Evolutionary conservation across 176 grass and related monocot genomes (phyloP), one percentile per base, ranked within the genome.

Genomic region (Bonia amplexicaulis): DNA sequence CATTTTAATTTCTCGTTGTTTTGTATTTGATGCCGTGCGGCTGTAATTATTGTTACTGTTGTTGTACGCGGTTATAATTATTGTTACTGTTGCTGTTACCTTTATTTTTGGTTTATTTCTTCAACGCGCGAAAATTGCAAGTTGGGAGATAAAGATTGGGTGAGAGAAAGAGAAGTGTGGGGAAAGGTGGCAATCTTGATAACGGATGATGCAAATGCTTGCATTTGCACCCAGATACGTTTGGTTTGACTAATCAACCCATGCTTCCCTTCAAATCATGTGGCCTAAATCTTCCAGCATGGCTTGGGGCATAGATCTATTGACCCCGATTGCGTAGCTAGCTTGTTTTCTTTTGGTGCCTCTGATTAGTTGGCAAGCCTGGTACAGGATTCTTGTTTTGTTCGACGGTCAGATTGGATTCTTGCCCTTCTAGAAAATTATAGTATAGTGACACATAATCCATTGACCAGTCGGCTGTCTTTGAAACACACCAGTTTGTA

Each of bases 191-290:
- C 65, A 41, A 81, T 63, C 37, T 42, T 60, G 22, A 26, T 60
- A 46, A 59, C 29, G 49, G 52, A 71, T 64, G 80, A 53, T 87
- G 61, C 71, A 55, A 76, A 87, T 87, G 63, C 57, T 44, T 44
- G 76, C 62, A n/a, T 85, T 61, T 20, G 17, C 33, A 69, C 9
- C 49, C 17, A 7, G 16, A 25, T 42, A 19, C 13, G 47, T 87
- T 83, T 45, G 22, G 29, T 83, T 87, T 68, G 74, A 86, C 85
- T 79, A 90, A 83, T 83, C 79, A 67, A 76, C 61, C 62, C 79
- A 71, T 82, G 71, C 22, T 71, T 45, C 37, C 45, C 54, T 86
- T 82, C 33, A 59, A 20, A 89, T 74, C 80, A 78, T 86, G 88
- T 90, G 78, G 78, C 29, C 57, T 67, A 66, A 82, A 90, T 90